Base-by-base conservation (phyloP, 2,329 filamentous ascomycete genomes). In the Fusarium kyushuense region DNA sequence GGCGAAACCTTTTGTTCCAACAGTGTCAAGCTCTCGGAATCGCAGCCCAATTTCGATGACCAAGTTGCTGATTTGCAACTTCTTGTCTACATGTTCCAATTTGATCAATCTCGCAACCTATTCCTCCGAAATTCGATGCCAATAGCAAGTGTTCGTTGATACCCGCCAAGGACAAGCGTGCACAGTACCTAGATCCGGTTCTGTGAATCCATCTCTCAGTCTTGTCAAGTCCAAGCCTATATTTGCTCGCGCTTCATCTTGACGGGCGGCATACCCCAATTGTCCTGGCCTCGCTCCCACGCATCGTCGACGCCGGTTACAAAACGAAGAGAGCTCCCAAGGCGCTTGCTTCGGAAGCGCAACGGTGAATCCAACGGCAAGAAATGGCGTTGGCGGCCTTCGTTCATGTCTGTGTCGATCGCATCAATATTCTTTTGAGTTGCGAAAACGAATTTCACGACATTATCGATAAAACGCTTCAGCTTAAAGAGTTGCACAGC, bases 311-410 rank as follows among this genome's bases (percentile, higher is more conserved):
- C 41, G 5, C 45, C 21, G 17, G 67, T 63, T 3, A 54, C 52
- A 9, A 72, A 69, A 0, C 51, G 41, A 7, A 77, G 52, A 1
- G 72, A 70, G 27, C 75, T 77, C 9, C 70, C 63, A 7, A 61
- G 43, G 3, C 75, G 70, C 3, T 30, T 48, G 45, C 68, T 75
- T 43, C 71, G 72, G 13, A 72, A 25, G 5, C 55, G 21, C 30
- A 30, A 17, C 1, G 60, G 47, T 8, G 54, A 49, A 3, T 17
- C 38, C 2, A 5, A 7, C 2, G 38, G 19, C 11, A 21, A 19
- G 9, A 41, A 27, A 0, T 41, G 10, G 9, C n/a, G 17, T 27
- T 29, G 32, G 23, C 46, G 46, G 13, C 32, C 19, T 13, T 13
- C n/a, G 3, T 23, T 3, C 11, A 17, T 23, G 7, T 43, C 35